Percentiles rank a stretch among this genome's conserved stretches.
Evolutionary conservation across 768 basidiomycete genomes (phyloP).

Genomic region (Lentinula guzmanii): DNA sequence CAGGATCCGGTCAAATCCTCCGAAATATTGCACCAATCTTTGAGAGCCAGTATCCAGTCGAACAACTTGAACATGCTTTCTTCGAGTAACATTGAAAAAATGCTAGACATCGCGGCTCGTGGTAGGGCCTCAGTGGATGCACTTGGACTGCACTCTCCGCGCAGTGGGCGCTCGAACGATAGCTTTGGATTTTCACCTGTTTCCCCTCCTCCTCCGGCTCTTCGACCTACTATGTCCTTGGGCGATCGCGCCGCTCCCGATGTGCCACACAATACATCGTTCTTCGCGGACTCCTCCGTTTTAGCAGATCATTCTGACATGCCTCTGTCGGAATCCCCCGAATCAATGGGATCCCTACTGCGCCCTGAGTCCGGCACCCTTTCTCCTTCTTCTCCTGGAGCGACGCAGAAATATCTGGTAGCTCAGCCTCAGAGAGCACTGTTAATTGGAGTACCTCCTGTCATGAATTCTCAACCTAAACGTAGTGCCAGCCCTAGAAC

Average conservation of each 20-base stretch:
- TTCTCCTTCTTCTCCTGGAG: neutral
- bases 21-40: neutral
- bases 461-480: neutral
- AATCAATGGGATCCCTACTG: slow-evolving; percentile 2
- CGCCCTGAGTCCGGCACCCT: neutral
- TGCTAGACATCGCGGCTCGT: slow-evolving; percentile 46
- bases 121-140: slow-evolving; percentile 14
- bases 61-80: neutral
- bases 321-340: neutral
- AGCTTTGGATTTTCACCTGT: neutral
- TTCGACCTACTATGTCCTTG: neutral
- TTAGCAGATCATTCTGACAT: neutral
- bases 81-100: slow-evolving; percentile 39
- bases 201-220: neutral
- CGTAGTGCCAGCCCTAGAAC: neutral
- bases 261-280: slow-evolving; percentile 5
- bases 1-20: neutral
- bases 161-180: neutral
- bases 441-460: neutral
- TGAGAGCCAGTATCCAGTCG: neutral
- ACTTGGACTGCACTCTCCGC: neutral
- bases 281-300: neutral
- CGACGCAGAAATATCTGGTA: neutral
- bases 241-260: neutral
- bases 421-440: neutral